Percentiles rank a stretch among this genome's conserved stretches.
These are phyloP conservation scores for Phylloporus scabripes DNA, from an alignment of 768 basidiomycete species.

Conservation along the genomic window DNA sequence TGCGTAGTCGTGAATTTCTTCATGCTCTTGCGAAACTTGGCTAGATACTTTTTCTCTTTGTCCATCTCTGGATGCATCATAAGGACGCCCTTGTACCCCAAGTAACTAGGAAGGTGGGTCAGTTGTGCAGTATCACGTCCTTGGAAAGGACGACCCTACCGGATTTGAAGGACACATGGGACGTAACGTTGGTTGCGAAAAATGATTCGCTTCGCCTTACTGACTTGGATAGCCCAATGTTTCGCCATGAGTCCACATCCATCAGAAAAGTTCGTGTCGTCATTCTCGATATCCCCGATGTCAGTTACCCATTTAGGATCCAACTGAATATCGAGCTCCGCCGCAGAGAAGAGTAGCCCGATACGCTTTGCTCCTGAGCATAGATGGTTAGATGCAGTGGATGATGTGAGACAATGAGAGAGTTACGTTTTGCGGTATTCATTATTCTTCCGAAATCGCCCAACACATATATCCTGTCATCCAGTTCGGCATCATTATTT, in stretches of 20 bases:
- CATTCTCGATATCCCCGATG: slow-evolving; percentile 52
- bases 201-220: slow-evolving; percentile 48
- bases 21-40: slow-evolving; percentile 63
- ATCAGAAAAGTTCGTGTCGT: slow-evolving; percentile 60
- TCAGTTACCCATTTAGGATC: slow-evolving; percentile 47
- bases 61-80: slow-evolving; percentile 63
- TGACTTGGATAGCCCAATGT: slow-evolving; percentile 46
- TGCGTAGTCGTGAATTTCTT: slow-evolving; percentile 57
- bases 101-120: slow-evolving; percentile 39
- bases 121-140: background rate
- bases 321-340: slow-evolving; percentile 51
- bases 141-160: slow-evolving; percentile 31
- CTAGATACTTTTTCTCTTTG: slow-evolving; percentile 38
- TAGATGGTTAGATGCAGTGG: background rate
- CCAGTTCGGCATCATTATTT: slow-evolving; percentile 49
- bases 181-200: slow-evolving; percentile 54
- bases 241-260: slow-evolving; percentile 63
- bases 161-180: slow-evolving; percentile 57
- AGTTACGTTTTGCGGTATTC: slow-evolving; percentile 56
- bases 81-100: slow-evolving; percentile 68
- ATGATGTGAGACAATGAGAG: slow-evolving; percentile 1
- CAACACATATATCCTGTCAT: slow-evolving; percentile 48
- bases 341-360: slow-evolving; percentile 60
- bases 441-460: slow-evolving; percentile 59
- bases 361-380: slow-evolving; percentile 62